Evolutionary conservation across 176 grass and related monocot species (phyloP), one percentile per base, ranked within the genome.

Genomic region (Phoenix dactylifera): DNA sequence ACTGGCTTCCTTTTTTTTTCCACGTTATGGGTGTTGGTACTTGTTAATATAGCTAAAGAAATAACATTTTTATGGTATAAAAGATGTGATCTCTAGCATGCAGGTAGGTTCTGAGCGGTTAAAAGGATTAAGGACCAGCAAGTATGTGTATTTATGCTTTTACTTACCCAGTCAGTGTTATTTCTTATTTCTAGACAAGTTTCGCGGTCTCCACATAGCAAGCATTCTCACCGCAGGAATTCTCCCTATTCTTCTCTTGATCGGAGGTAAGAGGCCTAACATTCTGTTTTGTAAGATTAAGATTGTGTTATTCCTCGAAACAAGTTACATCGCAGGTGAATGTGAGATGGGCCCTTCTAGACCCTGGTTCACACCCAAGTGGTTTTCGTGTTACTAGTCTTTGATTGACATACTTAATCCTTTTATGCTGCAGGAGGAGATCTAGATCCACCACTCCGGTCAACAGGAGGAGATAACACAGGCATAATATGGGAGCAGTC

Each of bases 161-260:
- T 62, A 89, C 87, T 90, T 85, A 85, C 87, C 73, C 68, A 65
- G 73, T 73, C 75, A 85, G 82, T 59, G 81, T 79, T 79, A 90
- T 85, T 63, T 82, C 85, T 49, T 66, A 90, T 85, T 82, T 90
- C 87, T 85, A 90, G 87, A 90, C 87, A 83, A 79, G 65, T 85
- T 85, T 90, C 75, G 82, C 82, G 79, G 82, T 85, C 87, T 85
- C 87, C 87, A 85, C 71, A 74, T 85, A 90, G 87, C 82, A 90
- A 90, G 82, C 87, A 90, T 78, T 82, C 82, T 79, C 87, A 90
- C 79, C 72, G 67, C 75, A 90, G 82, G 79, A 82, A 85, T 90
- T 90, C 81, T 22, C 86, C 87, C 75, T 79, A 90, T 79, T 82
- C 82, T 79, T 85, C 75, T 59, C 55, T 18, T 0, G 18, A 44